Percentiles rank a stretch among this genome's conserved stretches.
Evolutionary conservation across 352 stramenopile genomes (phyloP).

Genomic region (Elongisporangium senticosum): DNA sequence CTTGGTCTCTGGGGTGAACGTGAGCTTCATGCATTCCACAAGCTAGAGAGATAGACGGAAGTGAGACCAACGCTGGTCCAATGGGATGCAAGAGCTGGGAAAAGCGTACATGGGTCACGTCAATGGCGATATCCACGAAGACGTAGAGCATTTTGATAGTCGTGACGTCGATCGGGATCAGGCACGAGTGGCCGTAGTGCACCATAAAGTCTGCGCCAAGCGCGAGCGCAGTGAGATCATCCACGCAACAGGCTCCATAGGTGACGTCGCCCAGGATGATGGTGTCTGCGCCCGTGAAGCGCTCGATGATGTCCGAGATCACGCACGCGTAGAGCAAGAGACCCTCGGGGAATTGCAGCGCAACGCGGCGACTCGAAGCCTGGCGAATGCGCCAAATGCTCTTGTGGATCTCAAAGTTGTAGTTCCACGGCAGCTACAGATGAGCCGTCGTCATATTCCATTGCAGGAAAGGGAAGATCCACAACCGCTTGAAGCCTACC

Average conservation of each 20-base stretch:
- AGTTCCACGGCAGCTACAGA: slow-evolving; percentile 92
- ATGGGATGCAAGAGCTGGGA: neutral
- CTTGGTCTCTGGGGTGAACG: slow-evolving; percentile 73
- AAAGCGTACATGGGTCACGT: slow-evolving; percentile 89
- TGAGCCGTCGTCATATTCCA: neutral
- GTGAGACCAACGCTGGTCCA: neutral
- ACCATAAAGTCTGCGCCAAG: slow-evolving; percentile 97
- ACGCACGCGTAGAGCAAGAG: slow-evolving; percentile 97
- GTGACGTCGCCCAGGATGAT: slow-evolving; percentile 98
- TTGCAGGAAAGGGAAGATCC: neutral
- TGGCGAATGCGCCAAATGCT: slow-evolving; percentile 95
- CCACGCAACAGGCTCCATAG: slow-evolving; percentile 99
- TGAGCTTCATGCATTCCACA: slow-evolving; percentile 93
- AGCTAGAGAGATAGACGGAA: slow-evolving; percentile 46
- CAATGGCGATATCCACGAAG: slow-evolving; percentile 99
- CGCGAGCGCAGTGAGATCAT: slow-evolving; percentile 95
- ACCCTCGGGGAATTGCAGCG: slow-evolving; percentile 98
- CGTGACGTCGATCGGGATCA: slow-evolving; percentile 97
- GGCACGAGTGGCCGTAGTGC: slow-evolving; percentile 99
- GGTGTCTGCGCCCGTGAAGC: slow-evolving; percentile 87
- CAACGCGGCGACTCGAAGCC: slow-evolving; percentile 86
- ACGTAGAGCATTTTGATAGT: slow-evolving; percentile 98
- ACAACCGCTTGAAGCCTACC: slow-evolving; percentile 14
- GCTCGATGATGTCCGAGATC: slow-evolving; percentile 97
- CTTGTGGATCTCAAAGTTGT: slow-evolving; percentile 99